Conservation (phyloP, 2,329 filamentous ascomycete species). For the Colletotrichum paranaense region DNA sequence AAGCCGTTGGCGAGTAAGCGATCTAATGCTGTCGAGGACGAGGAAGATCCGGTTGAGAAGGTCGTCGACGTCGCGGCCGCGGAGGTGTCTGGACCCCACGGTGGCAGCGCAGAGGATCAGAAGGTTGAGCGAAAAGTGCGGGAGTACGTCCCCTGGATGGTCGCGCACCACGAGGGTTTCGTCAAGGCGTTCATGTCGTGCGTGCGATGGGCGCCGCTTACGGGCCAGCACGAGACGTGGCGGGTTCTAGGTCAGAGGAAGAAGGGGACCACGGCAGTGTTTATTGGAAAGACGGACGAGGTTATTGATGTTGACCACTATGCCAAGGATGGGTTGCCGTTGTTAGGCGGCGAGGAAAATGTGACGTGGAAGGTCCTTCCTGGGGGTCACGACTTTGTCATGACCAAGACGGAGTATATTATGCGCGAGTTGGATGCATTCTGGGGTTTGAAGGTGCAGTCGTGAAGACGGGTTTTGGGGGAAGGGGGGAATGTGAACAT, state of each 20-base stretch:
- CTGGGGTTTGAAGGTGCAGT: slow-evolving; percentile 49
- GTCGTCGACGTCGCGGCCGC: slow-evolving; percentile 54
- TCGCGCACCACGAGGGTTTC: slow-evolving; percentile 66
- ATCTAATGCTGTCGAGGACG: slow-evolving; percentile 35
- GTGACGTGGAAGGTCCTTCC: slow-evolving; percentile 63
- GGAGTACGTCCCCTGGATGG: slow-evolving; percentile 68
- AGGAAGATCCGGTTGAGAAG: slow-evolving; percentile 41
- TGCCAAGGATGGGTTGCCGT: slow-evolving; percentile 58
- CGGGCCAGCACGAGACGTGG: slow-evolving; percentile 64
- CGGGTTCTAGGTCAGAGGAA: slow-evolving; percentile 53
- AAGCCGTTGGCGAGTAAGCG: slow-evolving; percentile 59
- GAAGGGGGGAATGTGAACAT: no score
- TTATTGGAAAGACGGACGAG: slow-evolving; percentile 63
- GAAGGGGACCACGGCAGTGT: slow-evolving; percentile 58
- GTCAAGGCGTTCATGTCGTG: slow-evolving; percentile 70
- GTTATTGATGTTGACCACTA: slow-evolving; percentile 65
- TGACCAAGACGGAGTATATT: slow-evolving; percentile 61
- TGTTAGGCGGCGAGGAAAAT: slow-evolving; percentile 61
- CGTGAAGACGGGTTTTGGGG: not conserved
- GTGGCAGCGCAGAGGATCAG: slow-evolving; percentile 36
- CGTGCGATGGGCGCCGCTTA: slow-evolving; percentile 64
- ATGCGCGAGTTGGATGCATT: slow-evolving; percentile 59
- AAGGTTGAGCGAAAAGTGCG: slow-evolving; percentile 59
- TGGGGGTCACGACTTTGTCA: slow-evolving; percentile 72
- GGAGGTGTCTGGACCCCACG: slow-evolving; percentile 49